Conservation (phyloP, 768 basidiomycete genomes). For the Naganishia randhawae region DNA sequence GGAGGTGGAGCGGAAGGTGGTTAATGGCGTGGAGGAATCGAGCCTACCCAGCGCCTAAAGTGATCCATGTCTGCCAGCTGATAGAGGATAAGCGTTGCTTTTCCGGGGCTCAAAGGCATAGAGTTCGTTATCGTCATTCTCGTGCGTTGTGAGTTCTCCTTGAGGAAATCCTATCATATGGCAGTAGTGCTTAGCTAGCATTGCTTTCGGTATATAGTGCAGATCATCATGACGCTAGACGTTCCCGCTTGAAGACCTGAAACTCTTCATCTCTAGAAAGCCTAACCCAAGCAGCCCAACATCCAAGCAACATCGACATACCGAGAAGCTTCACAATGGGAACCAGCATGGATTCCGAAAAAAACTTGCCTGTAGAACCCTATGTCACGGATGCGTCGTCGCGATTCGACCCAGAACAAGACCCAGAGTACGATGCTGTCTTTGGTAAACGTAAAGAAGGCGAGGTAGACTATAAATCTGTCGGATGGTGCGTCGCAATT, state of each 20-base stretch:
- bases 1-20: neutral
- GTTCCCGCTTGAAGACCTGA: neutral
- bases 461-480: slow-evolving; percentile 37
- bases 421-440: slow-evolving; percentile 37
- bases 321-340: slow-evolving; percentile 1
- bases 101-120: neutral
- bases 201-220: neutral
- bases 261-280: neutral
- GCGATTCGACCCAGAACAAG: slow-evolving; percentile 1
- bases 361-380: neutral
- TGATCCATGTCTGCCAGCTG: no score
- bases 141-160: neutral
- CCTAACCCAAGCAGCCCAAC: neutral
- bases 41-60: neutral
- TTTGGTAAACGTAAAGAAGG: slow-evolving; percentile 37
- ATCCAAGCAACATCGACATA: neutral
- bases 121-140: neutral
- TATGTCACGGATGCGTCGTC: slow-evolving; percentile 11
- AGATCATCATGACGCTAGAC: neutral
- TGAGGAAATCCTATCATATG: neutral
- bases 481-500: slow-evolving; percentile 37
- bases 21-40: neutral
- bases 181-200: neutral
- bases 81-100: neutral
- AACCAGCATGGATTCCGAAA: slow-evolving; percentile 1